Conservation (phyloP, 306 rosid genomes). For the Lathyrus oleraceus region DNA sequence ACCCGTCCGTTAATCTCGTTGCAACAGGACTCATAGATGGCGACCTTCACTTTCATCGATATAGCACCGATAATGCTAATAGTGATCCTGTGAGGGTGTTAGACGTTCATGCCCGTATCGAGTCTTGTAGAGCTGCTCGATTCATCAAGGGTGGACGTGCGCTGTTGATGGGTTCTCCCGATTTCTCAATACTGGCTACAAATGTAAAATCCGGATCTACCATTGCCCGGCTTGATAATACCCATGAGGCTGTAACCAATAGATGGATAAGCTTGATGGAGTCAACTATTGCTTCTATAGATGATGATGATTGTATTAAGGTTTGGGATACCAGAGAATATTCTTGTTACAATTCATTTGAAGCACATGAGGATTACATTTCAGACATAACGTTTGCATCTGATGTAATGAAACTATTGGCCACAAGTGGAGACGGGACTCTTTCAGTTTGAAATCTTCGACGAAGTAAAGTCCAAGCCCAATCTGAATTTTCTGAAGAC, state of each 20-base stretch:
- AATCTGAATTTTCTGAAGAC: too few species aligned
- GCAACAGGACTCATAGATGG: too few species aligned
- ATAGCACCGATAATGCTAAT: conserved; percentile 47
- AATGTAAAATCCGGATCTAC: conserved; percentile 85
- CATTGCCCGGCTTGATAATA: conserved; percentile 67
- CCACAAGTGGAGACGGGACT: too few species aligned
- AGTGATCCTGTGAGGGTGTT: conserved; percentile 60
- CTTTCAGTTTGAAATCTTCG: too few species aligned
- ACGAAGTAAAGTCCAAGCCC: too few species aligned
- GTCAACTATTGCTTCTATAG: conserved; percentile 83
- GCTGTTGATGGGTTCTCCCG: conserved; percentile 80
- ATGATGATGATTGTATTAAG: conserved; percentile 83
- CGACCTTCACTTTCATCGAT: too few species aligned
- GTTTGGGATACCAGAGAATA: conserved; percentile 92
- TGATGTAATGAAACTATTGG: too few species aligned
- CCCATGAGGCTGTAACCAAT: conserved; percentile 72
- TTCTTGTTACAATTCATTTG: conserved; percentile 74
- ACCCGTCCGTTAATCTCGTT: too few species aligned
- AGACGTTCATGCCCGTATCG: conserved; percentile 73
- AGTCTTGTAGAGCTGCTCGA: conserved; percentile 81
- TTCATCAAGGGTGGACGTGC: conserved; percentile 78
- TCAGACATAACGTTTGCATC: too few species aligned
- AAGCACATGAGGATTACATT: conserved; percentile 68
- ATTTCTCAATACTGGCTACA: conserved; percentile 76
- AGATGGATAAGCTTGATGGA: conserved; percentile 69